Evolutionary conservation across 1,284 basidiomycete species (phyloP), one percentile per base, ranked within the genome.

Genomic region (Cystobasidiaceae sp.): DNA sequence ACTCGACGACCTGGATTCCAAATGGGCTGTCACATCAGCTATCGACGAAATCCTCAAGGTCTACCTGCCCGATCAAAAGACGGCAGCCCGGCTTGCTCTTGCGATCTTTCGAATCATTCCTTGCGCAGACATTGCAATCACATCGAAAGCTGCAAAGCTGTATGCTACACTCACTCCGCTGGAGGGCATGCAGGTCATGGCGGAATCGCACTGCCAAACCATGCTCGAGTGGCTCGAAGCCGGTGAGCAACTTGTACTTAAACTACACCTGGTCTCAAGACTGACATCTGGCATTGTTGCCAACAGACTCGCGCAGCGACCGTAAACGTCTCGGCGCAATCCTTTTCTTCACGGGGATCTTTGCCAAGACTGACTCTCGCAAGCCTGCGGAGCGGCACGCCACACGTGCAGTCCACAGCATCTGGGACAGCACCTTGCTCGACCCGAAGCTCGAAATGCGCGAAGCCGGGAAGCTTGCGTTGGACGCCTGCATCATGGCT

Each of bases 171-270:
- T 62, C 7, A 49, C 33, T 11, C 46, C 25, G 13, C 37, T 62
- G 7, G 60, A 62, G 21, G 60, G 60, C 1, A 62, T 62, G 60
- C 28, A 19, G 5, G 37, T 28, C 7, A 9, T 62, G 25, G 60
- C 60, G 8, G 33, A 52, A 17, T 51, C 50, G 5, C 60, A 62
- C 30, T 62, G 48, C 8, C 46, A 37, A 19, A 48, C 48, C 15
- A 49, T 49, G 48, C 50, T 62, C 8, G 60, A 62, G 25, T 62
- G 60, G 60, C 39, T 62, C 9, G 58, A 60, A 51, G 50, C 50
- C 11, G 58, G 58, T 60, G 21, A 4, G 57, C 45, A 19, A n/a
- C n/a, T n/a, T n/a, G n/a, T n/a, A n/a, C n/a, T n/a, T n/a, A n/a
- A n/a, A n/a, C n/a, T n/a, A n/a, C n/a, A n/a, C n/a, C n/a, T n/a